phyloP scores from a whole-genome alignment of 306 rosid genomes.

The Bauhinia variegata region DNA sequence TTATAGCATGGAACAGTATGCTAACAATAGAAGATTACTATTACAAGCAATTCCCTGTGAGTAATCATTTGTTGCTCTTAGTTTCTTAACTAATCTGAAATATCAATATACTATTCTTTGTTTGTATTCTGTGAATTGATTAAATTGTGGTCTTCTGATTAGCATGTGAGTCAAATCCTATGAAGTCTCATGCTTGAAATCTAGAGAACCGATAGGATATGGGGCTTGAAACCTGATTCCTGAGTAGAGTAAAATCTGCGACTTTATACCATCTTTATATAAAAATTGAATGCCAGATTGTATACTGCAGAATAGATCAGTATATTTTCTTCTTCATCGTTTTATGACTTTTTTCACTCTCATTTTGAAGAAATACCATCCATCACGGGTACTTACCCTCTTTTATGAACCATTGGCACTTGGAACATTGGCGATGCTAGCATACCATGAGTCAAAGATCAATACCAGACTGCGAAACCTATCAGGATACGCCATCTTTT shows the following conservation, averaged over 20 bases:
- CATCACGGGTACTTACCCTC: conserved; percentile 77
- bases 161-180: too few species aligned
- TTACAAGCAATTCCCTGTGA: conserved; percentile 52
- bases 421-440: conserved; percentile 51
- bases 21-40: conserved; percentile 60
- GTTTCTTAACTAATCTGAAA: not conserved
- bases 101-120: not conserved
- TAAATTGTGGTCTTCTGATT: not conserved
- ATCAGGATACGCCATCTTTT: conserved; percentile 64
- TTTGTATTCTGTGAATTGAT: too few species aligned
- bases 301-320: too few species aligned
- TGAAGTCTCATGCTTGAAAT: too few species aligned
- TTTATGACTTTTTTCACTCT: not conserved
- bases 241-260: too few species aligned
- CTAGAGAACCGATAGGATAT: too few species aligned
- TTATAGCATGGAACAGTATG: conserved; percentile 54
- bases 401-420: conserved; percentile 80
- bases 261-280: too few species aligned
- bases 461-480: conserved; percentile 71
- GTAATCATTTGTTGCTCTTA: not conserved
- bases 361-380: conserved; percentile 66
- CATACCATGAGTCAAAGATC: conserved; percentile 67
- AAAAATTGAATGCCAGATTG: too few species aligned
- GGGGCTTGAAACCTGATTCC: too few species aligned
- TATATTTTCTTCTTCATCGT: too few species aligned